Evolutionary conservation across 176 grass and related monocot genomes (phyloP), one percentile per base, ranked within the genome.

Genomic region (Ananas comosus): DNA sequence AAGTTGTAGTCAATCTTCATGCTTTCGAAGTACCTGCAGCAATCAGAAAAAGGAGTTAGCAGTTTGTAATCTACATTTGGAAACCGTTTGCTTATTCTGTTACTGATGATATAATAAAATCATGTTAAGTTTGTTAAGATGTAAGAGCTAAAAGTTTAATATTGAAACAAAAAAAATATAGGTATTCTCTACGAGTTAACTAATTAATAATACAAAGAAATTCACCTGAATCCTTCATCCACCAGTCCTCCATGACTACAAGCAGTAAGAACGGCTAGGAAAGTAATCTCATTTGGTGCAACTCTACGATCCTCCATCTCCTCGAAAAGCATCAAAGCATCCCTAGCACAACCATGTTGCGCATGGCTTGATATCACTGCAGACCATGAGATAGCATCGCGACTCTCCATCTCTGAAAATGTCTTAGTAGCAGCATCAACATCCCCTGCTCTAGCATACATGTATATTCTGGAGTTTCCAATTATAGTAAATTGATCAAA

Each of bases 211-310:
- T 66, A 10, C 13, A 51, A 75, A 65, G 10, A 25, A 25, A 8
- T 42, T 51, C 69, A 88, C 85, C 77, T 79, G 73, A 92, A 80
- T 75, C 90, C 90, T 51, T 94, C 83, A 22, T 89, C 83, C 71
- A 89, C 86, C 71, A 84, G 68, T 74, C 90, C 86, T 77, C 72
- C 80, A 86, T 89, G 90, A 72, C 90, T 88, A 77, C 90, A 89
- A 29, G 86, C 90, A 24, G 90, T 78, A 83, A 94, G 86, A 70
- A 89, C 74, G 72, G 66, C 78, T 0, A 94, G 86, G 70, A 94
- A 89, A 73, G 90, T 94, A 54, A 94, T 78, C 48, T 87, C 73
- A 71, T 89, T 94, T 53, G 90, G 86, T 13, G 13, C 49, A 57
- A 89, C 78, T 51, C 76, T 68, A 63, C 68, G 72, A 57, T 65